Percentiles rank a stretch among this genome's conserved stretches.
Conservation (phyloP, 176 grass and related monocot genomes). For the Rhynchospora pubera region DNA sequence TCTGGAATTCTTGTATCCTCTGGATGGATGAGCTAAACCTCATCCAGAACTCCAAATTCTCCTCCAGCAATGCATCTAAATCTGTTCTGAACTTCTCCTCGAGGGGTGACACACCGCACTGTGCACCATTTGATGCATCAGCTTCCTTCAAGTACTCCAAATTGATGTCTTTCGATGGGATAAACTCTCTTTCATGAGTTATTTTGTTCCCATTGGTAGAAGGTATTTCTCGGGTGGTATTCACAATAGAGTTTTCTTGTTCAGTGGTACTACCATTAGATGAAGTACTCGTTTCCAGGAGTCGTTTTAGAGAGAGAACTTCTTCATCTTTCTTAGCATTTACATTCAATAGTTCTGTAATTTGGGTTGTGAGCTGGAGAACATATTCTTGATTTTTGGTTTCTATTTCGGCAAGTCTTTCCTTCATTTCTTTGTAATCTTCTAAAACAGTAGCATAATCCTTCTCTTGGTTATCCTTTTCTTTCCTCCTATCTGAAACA, state of each 20-base stretch:
- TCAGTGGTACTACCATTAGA: not conserved
- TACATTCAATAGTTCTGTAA: slow-evolving; percentile 41
- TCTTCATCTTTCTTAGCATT: slow-evolving; percentile 63
- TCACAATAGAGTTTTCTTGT: not conserved
- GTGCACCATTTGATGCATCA: slow-evolving; percentile 21
- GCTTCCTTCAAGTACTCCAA: not conserved
- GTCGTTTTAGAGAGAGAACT: slow-evolving; percentile 47
- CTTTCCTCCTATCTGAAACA: slow-evolving; percentile 45
- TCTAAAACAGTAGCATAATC: slow-evolving; percentile 59
- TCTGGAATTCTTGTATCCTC: slow-evolving; percentile 58
- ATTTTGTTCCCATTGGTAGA: slow-evolving; percentile 6
- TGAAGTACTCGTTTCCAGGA: slow-evolving; percentile 21
- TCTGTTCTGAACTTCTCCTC: slow-evolving; percentile 80
- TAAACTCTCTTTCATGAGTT: slow-evolving; percentile 32
- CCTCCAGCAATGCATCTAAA: slow-evolving; percentile 58
- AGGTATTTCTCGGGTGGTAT: slow-evolving; percentile 17
- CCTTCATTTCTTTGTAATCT: slow-evolving; percentile 65
- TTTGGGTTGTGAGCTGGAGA: slow-evolving; percentile 31
- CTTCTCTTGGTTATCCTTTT: slow-evolving; percentile 40
- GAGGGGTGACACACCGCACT: slow-evolving; percentile 25
- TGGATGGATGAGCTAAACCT: slow-evolving; percentile 67
- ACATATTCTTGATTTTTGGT: slow-evolving; percentile 42
- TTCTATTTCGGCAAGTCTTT: slow-evolving; percentile 53
- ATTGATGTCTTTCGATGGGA: slow-evolving; percentile 28
- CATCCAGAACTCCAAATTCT: slow-evolving; percentile 78